Conservation (phyloP, 768 basidiomycete species). For the Pleurotus ostreatus region DNA sequence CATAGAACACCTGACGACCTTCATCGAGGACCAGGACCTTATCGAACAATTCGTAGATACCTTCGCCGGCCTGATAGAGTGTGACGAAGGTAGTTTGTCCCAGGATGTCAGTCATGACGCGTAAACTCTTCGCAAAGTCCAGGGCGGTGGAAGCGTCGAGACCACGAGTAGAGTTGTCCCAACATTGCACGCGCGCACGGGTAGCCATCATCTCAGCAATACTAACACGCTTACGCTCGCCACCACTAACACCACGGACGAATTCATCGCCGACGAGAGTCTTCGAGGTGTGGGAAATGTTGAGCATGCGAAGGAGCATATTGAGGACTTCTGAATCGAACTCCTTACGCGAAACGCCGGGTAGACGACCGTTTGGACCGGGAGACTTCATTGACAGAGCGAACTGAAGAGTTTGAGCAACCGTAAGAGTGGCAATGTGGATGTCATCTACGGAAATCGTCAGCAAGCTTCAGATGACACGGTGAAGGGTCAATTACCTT, state of each 20-base stretch:
- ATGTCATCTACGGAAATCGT: conserved; percentile 52
- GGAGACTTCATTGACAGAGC: conserved; percentile 68
- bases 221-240: conserved; percentile 75
- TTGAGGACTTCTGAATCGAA: conserved; percentile 56
- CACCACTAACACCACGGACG: conserved; percentile 77
- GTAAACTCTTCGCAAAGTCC: conserved; percentile 76
- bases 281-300: conserved; percentile 72
- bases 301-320: conserved; percentile 72
- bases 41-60: conserved; percentile 76
- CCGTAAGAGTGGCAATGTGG: conserved; percentile 80
- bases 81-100: conserved; percentile 79
- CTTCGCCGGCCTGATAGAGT: conserved; percentile 81
- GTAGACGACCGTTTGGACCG: conserved; percentile 68
- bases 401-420: conserved; percentile 71
- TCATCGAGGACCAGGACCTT: conserved; percentile 83
- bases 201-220: conserved; percentile 88
- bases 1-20: conserved; percentile 80
- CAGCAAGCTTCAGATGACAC: too few species aligned
- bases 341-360: conserved; percentile 56
- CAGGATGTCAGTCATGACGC: conserved; percentile 81
- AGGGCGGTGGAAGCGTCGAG: conserved; percentile 85
- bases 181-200: conserved; percentile 74
- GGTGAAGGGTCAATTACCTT: conserved; percentile 39
- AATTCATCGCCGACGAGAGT: conserved; percentile 88
- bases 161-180: conserved; percentile 83